These are phyloP conservation scores for Linnemannia exigua DNA, from an alignment of 192 early-diverging fungal genomes.

Conservation along the genomic window DNA sequence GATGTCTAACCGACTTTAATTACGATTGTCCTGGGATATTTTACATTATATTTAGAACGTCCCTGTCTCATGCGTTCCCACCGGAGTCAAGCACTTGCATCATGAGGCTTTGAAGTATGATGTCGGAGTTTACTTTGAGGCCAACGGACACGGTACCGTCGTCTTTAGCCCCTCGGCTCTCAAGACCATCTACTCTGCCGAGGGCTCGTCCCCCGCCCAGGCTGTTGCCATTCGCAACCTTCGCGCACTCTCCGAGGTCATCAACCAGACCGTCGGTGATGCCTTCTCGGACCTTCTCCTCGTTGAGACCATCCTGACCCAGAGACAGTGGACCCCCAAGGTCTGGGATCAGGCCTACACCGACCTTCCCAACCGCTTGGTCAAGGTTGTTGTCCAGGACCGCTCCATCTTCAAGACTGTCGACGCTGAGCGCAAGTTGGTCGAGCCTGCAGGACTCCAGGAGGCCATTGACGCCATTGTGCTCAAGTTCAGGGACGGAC, in stretches of 20 bases:
- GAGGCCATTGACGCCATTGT: constrained; percentile 86
- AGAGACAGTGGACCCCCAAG: constrained; percentile 82
- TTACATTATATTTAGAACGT: constrained; percentile 73
- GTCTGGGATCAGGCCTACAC: constrained; percentile 96
- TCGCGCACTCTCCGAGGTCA: constrained; percentile 88
- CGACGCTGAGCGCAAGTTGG: constrained; percentile 95
- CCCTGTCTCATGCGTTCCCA: constrained; percentile 95
- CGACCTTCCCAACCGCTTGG: constrained; percentile 94
- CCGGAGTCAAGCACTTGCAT: constrained; percentile 99
- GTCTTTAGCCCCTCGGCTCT: constrained; percentile 89
- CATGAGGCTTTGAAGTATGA: constrained; percentile 98
- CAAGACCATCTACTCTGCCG: constrained; percentile 78
- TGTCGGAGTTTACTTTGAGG: constrained; percentile 99
- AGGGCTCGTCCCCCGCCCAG: constrained; percentile 81
- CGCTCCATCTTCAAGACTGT: constrained; percentile 94
- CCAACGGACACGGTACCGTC: constrained; percentile 99
- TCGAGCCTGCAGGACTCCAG: constrained; percentile 91
- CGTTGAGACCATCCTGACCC: constrained; percentile 92
- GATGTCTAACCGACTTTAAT: background rate
- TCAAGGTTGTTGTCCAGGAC: constrained; percentile 94
- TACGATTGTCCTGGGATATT: constrained; percentile 6
- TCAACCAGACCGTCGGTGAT: constrained; percentile 99
- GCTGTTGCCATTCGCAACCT: constrained; percentile 84
- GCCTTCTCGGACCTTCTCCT: constrained; percentile 97
- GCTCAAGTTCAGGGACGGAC: constrained; percentile 85